Evolutionary conservation across 495 filamentous ascomycete species (phyloP).

Genomic region (Parathielavia appendiculata): DNA sequence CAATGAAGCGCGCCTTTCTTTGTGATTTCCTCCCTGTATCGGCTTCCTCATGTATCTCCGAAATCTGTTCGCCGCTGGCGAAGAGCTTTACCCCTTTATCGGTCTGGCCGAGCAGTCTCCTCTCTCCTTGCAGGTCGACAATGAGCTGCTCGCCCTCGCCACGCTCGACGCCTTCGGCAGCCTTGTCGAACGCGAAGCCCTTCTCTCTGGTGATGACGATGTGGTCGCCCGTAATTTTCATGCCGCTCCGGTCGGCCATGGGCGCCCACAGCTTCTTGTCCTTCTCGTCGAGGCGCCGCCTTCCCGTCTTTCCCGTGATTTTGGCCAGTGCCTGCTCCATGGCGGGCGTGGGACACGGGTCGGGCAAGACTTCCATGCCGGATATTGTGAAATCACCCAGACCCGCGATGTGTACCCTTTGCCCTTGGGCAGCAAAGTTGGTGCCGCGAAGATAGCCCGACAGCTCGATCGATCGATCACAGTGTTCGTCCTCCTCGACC

Average conservation of each 20-base stretch:
- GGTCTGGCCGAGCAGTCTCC: constrained; percentile 73
- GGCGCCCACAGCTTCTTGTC: constrained; percentile 93
- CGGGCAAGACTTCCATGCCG: constrained; percentile 77
- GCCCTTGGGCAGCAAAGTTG: constrained; percentile 83
- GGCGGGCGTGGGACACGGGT: constrained; percentile 90
- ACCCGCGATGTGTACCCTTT: constrained; percentile 86
- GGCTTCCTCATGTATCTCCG: constrained; percentile 54
- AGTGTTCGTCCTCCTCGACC: constrained; percentile 80
- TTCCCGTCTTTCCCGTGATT: constrained; percentile 67
- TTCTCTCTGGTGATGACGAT: constrained; percentile 56
- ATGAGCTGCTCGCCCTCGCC: constrained; percentile 92
- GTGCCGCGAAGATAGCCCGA: constrained; percentile 96
- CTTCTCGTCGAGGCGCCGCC: constrained; percentile 82
- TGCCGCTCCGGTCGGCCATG: constrained; percentile 95
- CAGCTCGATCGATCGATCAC: constrained; percentile 81
- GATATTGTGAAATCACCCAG: constrained; percentile 89
- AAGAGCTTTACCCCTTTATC: constrained; percentile 81
- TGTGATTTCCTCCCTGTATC: constrained; percentile 65
- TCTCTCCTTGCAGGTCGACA: constrained; percentile 78
- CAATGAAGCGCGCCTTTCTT: constrained; percentile 62
- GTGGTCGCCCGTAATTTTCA: constrained; percentile 58
- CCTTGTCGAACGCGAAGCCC: constrained; percentile 70
- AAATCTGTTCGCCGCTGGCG: constrained; percentile 64
- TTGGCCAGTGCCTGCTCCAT: constrained; percentile 82
- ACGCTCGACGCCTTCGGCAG: constrained; percentile 60